Percentiles rank a stretch among this genome's conserved stretches.
Conservation (phyloP, 257 asterid genomes). For the Solanum gandarillasii region DNA sequence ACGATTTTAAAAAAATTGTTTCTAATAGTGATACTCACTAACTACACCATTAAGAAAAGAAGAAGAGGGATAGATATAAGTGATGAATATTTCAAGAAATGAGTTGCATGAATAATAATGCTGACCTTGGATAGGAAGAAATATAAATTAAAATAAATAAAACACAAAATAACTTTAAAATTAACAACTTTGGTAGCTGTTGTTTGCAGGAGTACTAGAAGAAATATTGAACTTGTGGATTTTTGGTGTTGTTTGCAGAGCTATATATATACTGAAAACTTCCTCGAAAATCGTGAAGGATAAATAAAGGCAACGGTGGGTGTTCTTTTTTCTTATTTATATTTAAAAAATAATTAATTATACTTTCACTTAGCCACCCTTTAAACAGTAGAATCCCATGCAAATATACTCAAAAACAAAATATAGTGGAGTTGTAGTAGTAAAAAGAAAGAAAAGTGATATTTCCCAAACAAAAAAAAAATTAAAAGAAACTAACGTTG, state of each 20-base stretch:
- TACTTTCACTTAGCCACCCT: conserved; percentile 7
- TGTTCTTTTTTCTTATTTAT: conserved; percentile 13
- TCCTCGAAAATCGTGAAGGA: conserved; percentile 42
- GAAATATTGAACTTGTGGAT: conserved; percentile 20
- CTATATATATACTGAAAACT: conserved; percentile 42
- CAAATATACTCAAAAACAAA: neutral
- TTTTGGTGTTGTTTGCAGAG: conserved; percentile 21
- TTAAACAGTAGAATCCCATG: neutral
- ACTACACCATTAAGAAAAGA: neutral
- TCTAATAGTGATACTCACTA: neutral
- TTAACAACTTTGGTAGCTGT: neutral
- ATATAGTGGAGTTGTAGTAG: conserved; percentile 27
- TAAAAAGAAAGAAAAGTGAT: conserved; percentile 8
- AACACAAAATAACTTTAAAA: neutral
- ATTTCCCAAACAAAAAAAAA: conserved; percentile 3
- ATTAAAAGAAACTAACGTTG: conserved; percentile 10
- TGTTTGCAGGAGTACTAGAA: neutral
- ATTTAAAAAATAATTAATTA: conserved; percentile 3
- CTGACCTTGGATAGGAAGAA: neutral
- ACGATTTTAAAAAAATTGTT: neutral
- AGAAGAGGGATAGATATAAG: neutral
- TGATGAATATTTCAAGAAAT: neutral
- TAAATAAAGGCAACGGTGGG: conserved; percentile 13
- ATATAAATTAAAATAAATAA: neutral
- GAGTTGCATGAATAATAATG: neutral